Evolutionary conservation across 1,284 basidiomycete genomes (phyloP), one percentile per base, ranked within the genome.

Genomic region (Xanthoconium separans): DNA sequence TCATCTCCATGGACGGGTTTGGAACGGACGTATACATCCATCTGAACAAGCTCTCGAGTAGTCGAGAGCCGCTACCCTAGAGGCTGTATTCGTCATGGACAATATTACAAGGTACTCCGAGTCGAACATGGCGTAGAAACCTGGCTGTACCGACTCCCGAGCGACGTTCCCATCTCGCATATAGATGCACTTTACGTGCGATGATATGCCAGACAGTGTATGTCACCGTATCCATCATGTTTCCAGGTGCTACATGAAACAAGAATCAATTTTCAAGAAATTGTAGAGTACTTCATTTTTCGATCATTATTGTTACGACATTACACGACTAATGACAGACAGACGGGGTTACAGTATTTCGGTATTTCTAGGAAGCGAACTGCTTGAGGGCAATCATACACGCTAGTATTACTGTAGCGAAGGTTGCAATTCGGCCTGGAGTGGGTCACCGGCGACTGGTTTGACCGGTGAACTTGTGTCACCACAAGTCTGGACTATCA

Each of bases 1-100:
- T 99, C 53, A 98, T 99, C 63, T 93, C 94, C 43, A 98, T 99
- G 96, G 95, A 98, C 61, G 95, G 95, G 8, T 96, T 92, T 64
- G 94, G 91, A 5, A 95, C 92, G 36, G 92, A 93, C 67, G 89
- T 95, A 1, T 95, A 95, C 68, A 91, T 95, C 59, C 93, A 95
- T 69, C 74, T 95, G 50, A 95, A 95, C 68, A 81, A 89, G 51
- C 78, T 95, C 16, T 90, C 88, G n/a, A 90, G 87, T 63, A 89
- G 85, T 63, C 76, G 84, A 42, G 90, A 92, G 70, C 90, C 90
- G 6, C 70, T 92, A 41, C 87, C 80, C 16, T 87, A 53, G 6
- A 69, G 24, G 39, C 6, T 27, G 27, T 30, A 27, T 42, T 22
- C 40, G 15, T 27, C 11, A 22, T 22, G 45, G 27, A 39, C 20